Base-by-base conservation (phyloP, 192 early-diverging fungal genomes). In the Backusella parvicylindrica region DNA sequence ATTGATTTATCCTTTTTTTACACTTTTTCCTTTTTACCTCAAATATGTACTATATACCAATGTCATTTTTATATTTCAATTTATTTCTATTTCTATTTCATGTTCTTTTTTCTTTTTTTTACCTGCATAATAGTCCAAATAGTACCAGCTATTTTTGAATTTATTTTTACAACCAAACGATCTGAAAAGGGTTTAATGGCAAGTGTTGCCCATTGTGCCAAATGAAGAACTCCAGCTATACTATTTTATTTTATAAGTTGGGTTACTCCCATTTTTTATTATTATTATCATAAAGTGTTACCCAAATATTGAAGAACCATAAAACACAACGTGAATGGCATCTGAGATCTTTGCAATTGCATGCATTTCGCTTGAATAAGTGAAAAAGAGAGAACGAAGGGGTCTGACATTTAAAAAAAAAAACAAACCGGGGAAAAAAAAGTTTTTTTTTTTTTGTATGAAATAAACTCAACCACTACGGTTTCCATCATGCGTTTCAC, bases 111-210 rank as follows among this genome's bases (percentile, higher is more conserved):
- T 31, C 21, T 49, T 49, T 15, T 8, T 7, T 3, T 36, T 30
- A 64, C 85, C 79, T 88, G 87, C 87, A 89, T 89, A 40, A 83
- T 76, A 43, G 76, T 81, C 87, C 87, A 89, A 74, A 89, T 81
- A 23, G 72, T 75, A 5, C 84, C 84, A 21, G 81, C 80, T 0
- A 86, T 75, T 32, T 79, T 68, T 2, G 87, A 82, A 72, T 89
- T 89, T 36, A 89, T 83, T 47, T 81, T 75, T 72, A 85, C 84
- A 56, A 89, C 79, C 41, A 84, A 75, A 32, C 80, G 69, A 56
- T 79, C 74, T n/a, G 86, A 84, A 72, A 86, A 85, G 0, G 87
- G 87, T 23, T 70, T 68, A 28, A 87, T 43, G 35, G 86, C 74
- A 37, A 89, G 68, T 0, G 87, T 87, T 49, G 79, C 79, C 37